These are phyloP conservation scores for Talaromyces rugulosus DNA, from an alignment of 2,329 filamentous ascomycete species.

Conservation along the genomic window DNA sequence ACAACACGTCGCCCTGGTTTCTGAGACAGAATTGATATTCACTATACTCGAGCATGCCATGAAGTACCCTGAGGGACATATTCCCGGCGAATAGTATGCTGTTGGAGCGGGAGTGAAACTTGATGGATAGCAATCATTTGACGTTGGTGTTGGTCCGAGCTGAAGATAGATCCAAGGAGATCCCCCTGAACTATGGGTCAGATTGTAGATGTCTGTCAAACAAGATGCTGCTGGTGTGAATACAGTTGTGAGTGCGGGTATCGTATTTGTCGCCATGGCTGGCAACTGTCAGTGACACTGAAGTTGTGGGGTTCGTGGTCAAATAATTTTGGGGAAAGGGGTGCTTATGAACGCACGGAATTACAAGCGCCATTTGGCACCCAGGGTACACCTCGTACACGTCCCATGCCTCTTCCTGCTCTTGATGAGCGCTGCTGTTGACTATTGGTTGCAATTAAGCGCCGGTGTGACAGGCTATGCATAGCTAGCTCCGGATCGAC, in stretches of 20 bases:
- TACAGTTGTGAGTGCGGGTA: conserved; percentile 1
- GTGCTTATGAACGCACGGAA: too few species aligned
- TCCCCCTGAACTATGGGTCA: neutral
- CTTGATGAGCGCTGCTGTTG: too few species aligned
- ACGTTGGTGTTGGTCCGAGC: conserved; percentile 2
- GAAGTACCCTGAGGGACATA: conserved; percentile 1
- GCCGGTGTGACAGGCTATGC: too few species aligned
- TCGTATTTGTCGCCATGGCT: neutral
- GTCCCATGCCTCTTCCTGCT: too few species aligned
- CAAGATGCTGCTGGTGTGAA: conserved; percentile 9
- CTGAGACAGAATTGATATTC: conserved; percentile 3
- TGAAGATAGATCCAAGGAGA: conserved; percentile 3
- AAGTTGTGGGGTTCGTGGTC: too few species aligned
- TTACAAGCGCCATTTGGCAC: too few species aligned
- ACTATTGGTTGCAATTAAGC: too few species aligned
- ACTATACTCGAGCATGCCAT: conserved; percentile 4
- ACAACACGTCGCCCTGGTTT: conserved; percentile 9
- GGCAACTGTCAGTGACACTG: too few species aligned
- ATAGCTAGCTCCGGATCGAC: too few species aligned
- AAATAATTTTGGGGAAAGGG: too few species aligned
- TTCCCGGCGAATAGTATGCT: conserved; percentile 5
- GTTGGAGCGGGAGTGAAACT: neutral
- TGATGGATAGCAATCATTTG: conserved; percentile 7
- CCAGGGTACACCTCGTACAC: too few species aligned
- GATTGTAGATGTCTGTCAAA: conserved; percentile 6